phyloP scores from a whole-genome alignment of 2,329 filamentous ascomycete species.

The Arthrobotrys sphaeroides region DNA sequence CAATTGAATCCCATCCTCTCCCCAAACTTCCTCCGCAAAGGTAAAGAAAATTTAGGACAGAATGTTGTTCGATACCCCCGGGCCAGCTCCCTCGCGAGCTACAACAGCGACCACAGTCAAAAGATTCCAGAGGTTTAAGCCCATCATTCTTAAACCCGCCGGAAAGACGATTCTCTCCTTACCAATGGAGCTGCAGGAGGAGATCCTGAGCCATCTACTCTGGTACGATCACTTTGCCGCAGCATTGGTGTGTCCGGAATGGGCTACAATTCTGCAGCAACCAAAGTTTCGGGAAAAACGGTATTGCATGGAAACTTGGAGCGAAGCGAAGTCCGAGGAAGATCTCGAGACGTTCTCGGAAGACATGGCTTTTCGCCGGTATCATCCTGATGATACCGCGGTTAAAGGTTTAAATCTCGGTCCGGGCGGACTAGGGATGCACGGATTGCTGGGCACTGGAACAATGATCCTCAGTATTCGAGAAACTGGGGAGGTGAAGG shows the following conservation, averaged over 20 bases:
- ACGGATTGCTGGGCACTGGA: constrained; percentile 1
- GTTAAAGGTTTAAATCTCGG: neutral
- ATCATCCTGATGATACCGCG: neutral
- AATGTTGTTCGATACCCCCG: neutral
- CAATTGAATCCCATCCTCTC: neutral
- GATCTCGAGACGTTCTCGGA: neutral
- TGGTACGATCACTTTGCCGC: constrained; percentile 37
- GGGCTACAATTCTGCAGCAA: constrained; percentile 12
- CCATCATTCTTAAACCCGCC: neutral
- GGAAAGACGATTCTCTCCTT: constrained; percentile 4
- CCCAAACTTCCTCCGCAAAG: neutral
- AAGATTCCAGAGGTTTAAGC: neutral
- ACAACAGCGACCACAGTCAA: neutral
- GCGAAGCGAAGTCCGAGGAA: neutral
- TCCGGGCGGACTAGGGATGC: neutral
- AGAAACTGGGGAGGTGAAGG: neutral
- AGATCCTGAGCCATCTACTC: constrained; percentile 18
- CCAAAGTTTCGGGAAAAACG: constrained; percentile 17
- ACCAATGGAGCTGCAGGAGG: constrained; percentile 32
- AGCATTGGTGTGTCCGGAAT: constrained; percentile 22
- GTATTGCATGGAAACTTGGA: constrained; percentile 12
- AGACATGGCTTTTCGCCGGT: neutral
- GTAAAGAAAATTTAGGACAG: neutral
- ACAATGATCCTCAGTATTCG: constrained; percentile 6
- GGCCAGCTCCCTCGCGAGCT: neutral